These are phyloP conservation scores for Amanita molliuscula DNA, from an alignment of 768 basidiomycete genomes.

Conservation along the genomic window DNA sequence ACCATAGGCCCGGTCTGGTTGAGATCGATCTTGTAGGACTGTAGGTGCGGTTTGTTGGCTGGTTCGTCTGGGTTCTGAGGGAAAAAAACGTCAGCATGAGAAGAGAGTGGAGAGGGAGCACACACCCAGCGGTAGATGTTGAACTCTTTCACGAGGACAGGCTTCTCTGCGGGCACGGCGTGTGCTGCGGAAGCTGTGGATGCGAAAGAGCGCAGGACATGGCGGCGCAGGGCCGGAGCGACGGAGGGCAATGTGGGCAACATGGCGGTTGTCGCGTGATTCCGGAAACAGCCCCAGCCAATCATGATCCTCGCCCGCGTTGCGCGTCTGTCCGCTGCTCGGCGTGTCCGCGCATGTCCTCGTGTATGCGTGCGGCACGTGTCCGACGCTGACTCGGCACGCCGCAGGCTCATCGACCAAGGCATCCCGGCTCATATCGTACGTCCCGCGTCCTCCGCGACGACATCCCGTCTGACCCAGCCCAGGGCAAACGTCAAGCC, in stretches of 20 bases:
- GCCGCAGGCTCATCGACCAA: neutral
- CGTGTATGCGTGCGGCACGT: no score
- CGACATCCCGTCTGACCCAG: neutral
- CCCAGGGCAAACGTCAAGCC: conserved; percentile 1
- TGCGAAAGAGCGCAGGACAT: conserved; percentile 19
- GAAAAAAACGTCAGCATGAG: conserved; percentile 12
- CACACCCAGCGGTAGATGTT: conserved; percentile 97
- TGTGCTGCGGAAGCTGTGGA: conserved; percentile 21
- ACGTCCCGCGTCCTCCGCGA: neutral
- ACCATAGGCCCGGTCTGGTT: conserved; percentile 96
- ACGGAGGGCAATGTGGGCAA: neutral
- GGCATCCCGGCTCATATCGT: neutral
- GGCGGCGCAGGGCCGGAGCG: neutral
- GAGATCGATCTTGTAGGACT: conserved; percentile 87
- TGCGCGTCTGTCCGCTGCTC: no score
- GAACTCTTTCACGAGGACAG: conserved; percentile 81
- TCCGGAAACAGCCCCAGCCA: no score
- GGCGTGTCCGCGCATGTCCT: no score
- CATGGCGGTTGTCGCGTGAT: neutral
- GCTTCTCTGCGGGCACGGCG: conserved; percentile 53
- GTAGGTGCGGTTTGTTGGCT: conserved; percentile 79
- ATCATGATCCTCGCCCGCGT: no score
- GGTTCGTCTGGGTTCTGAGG: conserved; percentile 87
- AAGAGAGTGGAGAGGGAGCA: conserved; percentile 9
- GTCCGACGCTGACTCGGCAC: no score